phyloP scores from a whole-genome alignment of 495 filamentous ascomycete genomes.

The Xylaria scruposa region DNA sequence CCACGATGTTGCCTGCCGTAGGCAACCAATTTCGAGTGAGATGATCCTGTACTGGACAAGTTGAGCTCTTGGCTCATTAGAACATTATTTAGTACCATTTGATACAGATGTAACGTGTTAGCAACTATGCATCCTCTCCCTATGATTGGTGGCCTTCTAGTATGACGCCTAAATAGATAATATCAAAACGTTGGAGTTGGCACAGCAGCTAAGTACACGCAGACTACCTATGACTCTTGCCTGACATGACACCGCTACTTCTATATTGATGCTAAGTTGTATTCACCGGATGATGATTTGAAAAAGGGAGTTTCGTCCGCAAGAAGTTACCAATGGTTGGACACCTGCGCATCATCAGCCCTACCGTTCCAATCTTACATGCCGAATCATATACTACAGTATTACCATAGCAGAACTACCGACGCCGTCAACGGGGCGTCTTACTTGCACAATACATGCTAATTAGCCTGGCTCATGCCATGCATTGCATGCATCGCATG shows the following conservation, averaged over 20 bases:
- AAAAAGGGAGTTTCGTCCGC: background rate
- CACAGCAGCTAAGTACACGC: background rate
- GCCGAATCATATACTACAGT: background rate
- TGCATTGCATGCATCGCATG: constrained; percentile 7
- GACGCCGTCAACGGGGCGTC: background rate
- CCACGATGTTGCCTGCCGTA: background rate
- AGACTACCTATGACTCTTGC: background rate
- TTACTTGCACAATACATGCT: background rate
- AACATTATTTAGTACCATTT: background rate
- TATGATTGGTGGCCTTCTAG: constrained; percentile 15
- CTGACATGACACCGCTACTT: background rate
- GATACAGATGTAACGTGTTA: constrained; percentile 4
- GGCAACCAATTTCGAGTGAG: background rate
- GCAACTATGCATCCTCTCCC: background rate
- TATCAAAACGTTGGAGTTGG: background rate
- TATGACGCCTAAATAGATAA: background rate
- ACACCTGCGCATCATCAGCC: constrained; percentile 17
- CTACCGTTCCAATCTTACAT: background rate
- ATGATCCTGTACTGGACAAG: background rate
- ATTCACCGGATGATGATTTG: background rate
- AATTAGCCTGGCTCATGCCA: background rate
- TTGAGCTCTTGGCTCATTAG: background rate
- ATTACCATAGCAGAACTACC: background rate
- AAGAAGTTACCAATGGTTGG: background rate
- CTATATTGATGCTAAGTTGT: background rate